phyloP scores from a whole-genome alignment of 768 basidiomycete genomes.

The Lentinula lateritia region DNA sequence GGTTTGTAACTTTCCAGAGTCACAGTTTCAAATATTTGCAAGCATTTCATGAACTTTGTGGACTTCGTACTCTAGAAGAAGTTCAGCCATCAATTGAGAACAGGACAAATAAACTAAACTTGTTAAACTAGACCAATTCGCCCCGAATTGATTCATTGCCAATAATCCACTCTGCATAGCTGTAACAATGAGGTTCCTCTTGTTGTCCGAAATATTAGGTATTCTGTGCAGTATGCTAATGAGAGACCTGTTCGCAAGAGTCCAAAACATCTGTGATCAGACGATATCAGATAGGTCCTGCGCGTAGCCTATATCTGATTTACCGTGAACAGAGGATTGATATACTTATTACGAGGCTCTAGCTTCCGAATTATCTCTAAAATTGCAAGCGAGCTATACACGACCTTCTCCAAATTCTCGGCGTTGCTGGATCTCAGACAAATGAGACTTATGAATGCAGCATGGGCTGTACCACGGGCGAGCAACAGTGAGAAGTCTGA shows the following conservation, averaged over 20 bases:
- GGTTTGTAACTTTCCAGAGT: too few species aligned
- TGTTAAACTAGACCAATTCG: not conserved
- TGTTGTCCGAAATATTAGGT: not conserved
- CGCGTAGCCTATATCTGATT: conserved; percentile 18
- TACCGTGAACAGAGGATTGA: conserved; percentile 27
- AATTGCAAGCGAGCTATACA: not conserved
- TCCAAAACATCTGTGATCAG: conserved; percentile 14
- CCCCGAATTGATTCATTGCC: not conserved
- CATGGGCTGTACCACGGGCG: conserved; percentile 28
- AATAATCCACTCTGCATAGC: not conserved
- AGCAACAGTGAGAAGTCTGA: conserved; percentile 17
- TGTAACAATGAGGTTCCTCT: not conserved
- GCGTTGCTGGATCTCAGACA: conserved; percentile 5
- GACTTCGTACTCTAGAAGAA: not conserved
- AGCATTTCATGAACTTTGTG: not conserved
- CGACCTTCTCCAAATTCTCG: not conserved
- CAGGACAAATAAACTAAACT: not conserved
- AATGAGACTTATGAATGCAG: conserved; percentile 31
- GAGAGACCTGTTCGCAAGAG: not conserved
- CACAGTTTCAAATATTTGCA: not conserved
- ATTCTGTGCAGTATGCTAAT: not conserved
- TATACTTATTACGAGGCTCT: conserved; percentile 7
- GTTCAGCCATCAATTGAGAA: not conserved
- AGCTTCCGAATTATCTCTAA: not conserved
- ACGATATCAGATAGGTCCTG: conserved; percentile 6